Conservation (phyloP, 2,329 filamentous ascomycete genomes). For the Hypomyces perniciosus region DNA sequence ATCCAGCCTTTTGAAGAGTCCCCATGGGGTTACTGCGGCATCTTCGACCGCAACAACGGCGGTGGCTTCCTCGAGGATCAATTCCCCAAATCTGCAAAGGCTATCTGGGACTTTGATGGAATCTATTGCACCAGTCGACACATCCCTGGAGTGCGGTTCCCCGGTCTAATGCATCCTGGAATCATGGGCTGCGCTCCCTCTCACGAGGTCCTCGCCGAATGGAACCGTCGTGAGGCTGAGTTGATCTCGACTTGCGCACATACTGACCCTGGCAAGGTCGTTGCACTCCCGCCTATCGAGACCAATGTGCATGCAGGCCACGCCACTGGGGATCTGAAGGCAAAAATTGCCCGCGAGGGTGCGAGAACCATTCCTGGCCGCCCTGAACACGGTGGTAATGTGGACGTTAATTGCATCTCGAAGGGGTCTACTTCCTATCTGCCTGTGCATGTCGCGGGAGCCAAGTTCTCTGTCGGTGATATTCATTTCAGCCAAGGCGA, state of each 20-base stretch:
- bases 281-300: constrained; percentile 71
- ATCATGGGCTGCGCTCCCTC: constrained; percentile 88
- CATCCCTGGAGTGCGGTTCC: constrained; percentile 80
- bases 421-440: constrained; percentile 78
- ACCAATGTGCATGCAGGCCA: constrained; percentile 67
- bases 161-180: constrained; percentile 84
- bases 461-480: constrained; percentile 87
- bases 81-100: constrained; percentile 71
- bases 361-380: constrained; percentile 80
- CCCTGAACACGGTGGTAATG: constrained; percentile 84
- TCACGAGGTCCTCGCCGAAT: constrained; percentile 66
- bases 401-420: constrained; percentile 83
- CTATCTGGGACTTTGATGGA: constrained; percentile 53
- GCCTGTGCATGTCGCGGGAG: constrained; percentile 78
- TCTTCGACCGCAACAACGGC: constrained; percentile 75
- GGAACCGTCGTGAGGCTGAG: constrained; percentile 79
- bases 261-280: constrained; percentile 59
- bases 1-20: constrained; percentile 81
- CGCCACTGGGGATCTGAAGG: constrained; percentile 51
- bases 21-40: constrained; percentile 85
- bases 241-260: constrained; percentile 55
- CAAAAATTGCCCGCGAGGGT: constrained; percentile 68
- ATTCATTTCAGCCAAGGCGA: constrained; percentile 79
- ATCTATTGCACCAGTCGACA: constrained; percentile 76
- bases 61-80: constrained; percentile 85